Evolutionary conservation across 2,329 filamentous ascomycete genomes (phyloP).

Genomic region (Fonsecaea nubica): DNA sequence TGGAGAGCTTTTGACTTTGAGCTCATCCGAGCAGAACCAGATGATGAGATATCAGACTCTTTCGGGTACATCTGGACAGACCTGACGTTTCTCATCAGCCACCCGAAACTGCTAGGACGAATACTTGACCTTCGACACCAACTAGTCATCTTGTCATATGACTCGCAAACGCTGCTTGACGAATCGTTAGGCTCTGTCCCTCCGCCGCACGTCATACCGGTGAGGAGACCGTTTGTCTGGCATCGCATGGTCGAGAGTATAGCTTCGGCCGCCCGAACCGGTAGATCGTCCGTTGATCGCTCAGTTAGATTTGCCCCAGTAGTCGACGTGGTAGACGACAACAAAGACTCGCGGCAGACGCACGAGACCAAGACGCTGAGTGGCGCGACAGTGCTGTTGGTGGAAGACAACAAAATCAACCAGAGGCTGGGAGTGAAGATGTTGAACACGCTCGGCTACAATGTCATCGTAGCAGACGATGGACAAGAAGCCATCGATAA

Average conservation of each 20-base stretch:
- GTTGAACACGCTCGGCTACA: conserved; percentile 71
- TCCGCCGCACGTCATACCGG: conserved; percentile 39
- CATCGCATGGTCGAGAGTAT: conserved; percentile 41
- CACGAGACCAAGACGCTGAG: conserved; percentile 29
- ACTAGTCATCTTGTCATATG: conserved; percentile 42
- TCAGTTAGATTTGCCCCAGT: conserved; percentile 41
- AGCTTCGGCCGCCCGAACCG: conserved; percentile 23
- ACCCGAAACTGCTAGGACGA: conserved; percentile 33
- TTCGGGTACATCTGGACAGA: conserved; percentile 43
- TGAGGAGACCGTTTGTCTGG: conserved; percentile 43
- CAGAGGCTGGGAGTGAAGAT: conserved; percentile 70
- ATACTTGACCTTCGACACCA: conserved; percentile 37
- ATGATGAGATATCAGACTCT: conserved; percentile 35
- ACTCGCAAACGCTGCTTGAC: conserved; percentile 39
- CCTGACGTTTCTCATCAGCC: conserved; percentile 35
- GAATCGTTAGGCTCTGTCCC: conserved; percentile 35
- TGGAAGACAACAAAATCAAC: conserved; percentile 58
- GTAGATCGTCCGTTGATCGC: conserved; percentile 27
- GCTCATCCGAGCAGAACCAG: conserved; percentile 30
- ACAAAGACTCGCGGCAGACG: conserved; percentile 16
- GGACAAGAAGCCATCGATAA: conserved; percentile 42
- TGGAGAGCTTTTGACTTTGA: conserved; percentile 41
- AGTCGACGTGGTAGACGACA: conserved; percentile 40
- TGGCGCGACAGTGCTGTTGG: conserved; percentile 68
- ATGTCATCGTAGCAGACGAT: conserved; percentile 54